Evolutionary conservation across 23 red algal genomes (phyloP), one percentile per base, ranked within the genome.

Genomic region (Gracilaria domingensis): DNA sequence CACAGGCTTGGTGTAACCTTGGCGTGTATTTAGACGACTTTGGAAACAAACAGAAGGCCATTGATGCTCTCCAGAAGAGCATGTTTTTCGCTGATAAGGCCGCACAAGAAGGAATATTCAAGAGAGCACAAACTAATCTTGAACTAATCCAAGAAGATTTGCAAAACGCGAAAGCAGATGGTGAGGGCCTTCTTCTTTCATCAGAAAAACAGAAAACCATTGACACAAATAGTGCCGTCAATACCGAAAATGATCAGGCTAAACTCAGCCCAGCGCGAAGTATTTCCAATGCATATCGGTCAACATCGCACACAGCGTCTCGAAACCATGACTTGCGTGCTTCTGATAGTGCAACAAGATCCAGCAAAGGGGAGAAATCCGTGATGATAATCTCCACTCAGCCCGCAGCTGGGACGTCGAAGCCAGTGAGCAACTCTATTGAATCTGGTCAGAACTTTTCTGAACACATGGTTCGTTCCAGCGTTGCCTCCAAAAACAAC

Each of bases 1-100:
- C 86, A 18, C 86, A 90, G 71, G 86, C 86, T 23, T 90, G 86
- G 86, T 90, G 86, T 71, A 90, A 90, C 57, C 71, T 90, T 76
- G 86, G 86, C n/a, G 75, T 80, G 21, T 90, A 90, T 48, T 61
- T 90, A 39, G 86, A 90, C 49, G 86, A 90, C 40, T 79, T 65
- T 79, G 86, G 86, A 23, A 90, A 67, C 23, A 65, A 65, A 36
- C 64, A 90, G 35, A 80, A 80, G 59, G 86, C 86, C 14, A 90
- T 79, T 12, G 86, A 90, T 30, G 86, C 86, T 34, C 86, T 90
- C 16, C 53, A 56, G 39, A 59, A 76, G 64, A 90, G 86, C 34
- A 67, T 81, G 28, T 66, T 60, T 17, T 65, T 90, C 25, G 86
- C 86, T 59, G 45, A 69, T 18, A 79, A 90, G 40, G 51, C 73